Base-by-base conservation (phyloP, 352 stramenopile genomes). In the Thalassiosira mediterranea region DNA sequence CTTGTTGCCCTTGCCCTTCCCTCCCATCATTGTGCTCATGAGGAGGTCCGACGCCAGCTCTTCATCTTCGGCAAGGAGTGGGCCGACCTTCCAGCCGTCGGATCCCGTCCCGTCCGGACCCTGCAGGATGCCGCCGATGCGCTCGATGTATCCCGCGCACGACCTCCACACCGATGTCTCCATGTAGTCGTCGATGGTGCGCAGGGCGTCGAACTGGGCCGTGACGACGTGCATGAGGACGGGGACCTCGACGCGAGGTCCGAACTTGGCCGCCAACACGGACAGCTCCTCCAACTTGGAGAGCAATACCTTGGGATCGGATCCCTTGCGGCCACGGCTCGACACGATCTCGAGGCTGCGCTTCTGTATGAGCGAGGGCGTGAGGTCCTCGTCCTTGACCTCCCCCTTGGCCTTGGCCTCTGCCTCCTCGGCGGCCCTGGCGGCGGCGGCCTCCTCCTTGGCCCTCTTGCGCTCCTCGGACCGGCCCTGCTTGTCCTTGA, bases 101-200 rank as follows among this genome's bases (percentile, higher is more conserved):
- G 5, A 7, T 13, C 13, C 34, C 34, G 7, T 23, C n/a, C 52
- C 37, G 1, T 57, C 52, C 19, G 78, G 80, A 58, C 84, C 72
- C 5, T 92, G 77, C 28, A 93, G 53, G 8, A 92, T 79, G 10
- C 65, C 56, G 21, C 78, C 76, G 57, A 91, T 90, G n/a, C 84
- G 73, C 49, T 78, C 34, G 15, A 94, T 46, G 40, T 90, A 91
- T 15, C 61, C 68, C 1, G 84, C 79, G 72, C 91, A 95, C 13
- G 79, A 89, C 51, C 83, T 86, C 92, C 92, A 96, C 37, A 82
- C 89, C 1, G 77, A 4, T 3, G 87, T 92, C 31, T 95, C 88
- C 91, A 96, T 95, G 78, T 85, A 95, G 68, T 95, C 91, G 78
- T 96, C 92, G 63, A 96, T 93, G 34, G 70, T 94, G 11, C 81